These are phyloP conservation scores for Rhodotorula sp. DNA, from an alignment of 1,284 basidiomycete genomes.

Conservation along the genomic window DNA sequence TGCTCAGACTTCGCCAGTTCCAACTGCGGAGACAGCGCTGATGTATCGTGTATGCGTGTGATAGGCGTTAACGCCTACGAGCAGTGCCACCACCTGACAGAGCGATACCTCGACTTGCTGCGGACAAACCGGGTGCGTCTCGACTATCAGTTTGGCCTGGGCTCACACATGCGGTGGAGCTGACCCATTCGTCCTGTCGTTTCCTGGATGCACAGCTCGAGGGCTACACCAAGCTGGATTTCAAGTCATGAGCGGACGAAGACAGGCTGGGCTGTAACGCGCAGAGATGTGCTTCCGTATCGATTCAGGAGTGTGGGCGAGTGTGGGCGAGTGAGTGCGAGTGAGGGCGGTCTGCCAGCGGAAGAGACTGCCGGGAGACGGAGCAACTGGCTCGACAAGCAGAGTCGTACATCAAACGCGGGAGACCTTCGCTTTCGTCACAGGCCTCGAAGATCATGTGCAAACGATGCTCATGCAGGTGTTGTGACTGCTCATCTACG, in stretches of 20 bases:
- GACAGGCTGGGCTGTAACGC: background rate
- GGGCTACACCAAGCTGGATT: constrained; percentile 41
- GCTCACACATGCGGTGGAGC: background rate
- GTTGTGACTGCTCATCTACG: background rate
- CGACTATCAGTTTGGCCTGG: too few species aligned
- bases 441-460: too few species aligned
- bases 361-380: too few species aligned
- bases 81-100: constrained; percentile 81
- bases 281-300: too few species aligned
- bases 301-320: too few species aligned
- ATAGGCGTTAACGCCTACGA: constrained; percentile 68
- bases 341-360: too few species aligned
- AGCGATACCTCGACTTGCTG: constrained; percentile 80
- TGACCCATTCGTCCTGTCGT: background rate
- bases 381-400: too few species aligned
- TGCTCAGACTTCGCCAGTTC: too few species aligned
- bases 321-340: too few species aligned
- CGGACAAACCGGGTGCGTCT: constrained; percentile 64
- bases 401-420: too few species aligned
- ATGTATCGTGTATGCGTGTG: background rate
- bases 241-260: constrained; percentile 20
- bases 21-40: background rate
- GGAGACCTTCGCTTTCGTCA: too few species aligned
- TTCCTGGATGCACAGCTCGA: constrained; percentile 21
- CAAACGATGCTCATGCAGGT: too few species aligned